phyloP scores from a whole-genome alignment of 2,329 filamentous ascomycete genomes.

The Penicillium glabrum region DNA sequence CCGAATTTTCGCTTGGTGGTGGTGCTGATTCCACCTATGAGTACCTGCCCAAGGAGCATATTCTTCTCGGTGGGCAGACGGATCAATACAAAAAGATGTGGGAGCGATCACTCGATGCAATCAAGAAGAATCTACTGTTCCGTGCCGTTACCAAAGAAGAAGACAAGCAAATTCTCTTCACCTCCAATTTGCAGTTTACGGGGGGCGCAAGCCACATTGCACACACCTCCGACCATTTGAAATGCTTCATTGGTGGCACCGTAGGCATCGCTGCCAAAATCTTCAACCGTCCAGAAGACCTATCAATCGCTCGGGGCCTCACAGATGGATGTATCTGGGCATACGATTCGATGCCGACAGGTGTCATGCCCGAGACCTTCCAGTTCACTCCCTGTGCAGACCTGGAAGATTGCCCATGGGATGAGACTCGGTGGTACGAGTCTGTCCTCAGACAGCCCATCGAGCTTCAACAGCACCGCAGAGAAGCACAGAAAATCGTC shows the following conservation, averaged over 20 bases:
- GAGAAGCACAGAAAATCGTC: slow-evolving; percentile 21
- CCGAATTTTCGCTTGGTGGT: slow-evolving; percentile 44
- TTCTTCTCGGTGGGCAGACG: slow-evolving; percentile 43
- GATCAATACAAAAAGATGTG: slow-evolving; percentile 47
- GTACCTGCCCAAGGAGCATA: slow-evolving; percentile 51
- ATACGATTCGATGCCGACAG: slow-evolving; percentile 56
- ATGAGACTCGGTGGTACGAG: slow-evolving; percentile 46
- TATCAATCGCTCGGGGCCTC: slow-evolving; percentile 56
- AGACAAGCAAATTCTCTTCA: slow-evolving; percentile 41
- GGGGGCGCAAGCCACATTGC: slow-evolving; percentile 20
- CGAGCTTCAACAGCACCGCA: slow-evolving; percentile 15
- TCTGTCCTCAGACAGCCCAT: slow-evolving; percentile 25
- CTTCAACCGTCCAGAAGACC: slow-evolving; percentile 55
- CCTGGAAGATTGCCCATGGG: slow-evolving; percentile 51
- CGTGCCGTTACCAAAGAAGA: slow-evolving; percentile 44
- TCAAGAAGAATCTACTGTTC: slow-evolving; percentile 45
- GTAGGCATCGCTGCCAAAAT: slow-evolving; percentile 60
- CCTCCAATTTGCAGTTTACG: slow-evolving; percentile 30
- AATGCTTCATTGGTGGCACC: slow-evolving; percentile 63
- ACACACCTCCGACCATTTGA: slow-evolving; percentile 56
- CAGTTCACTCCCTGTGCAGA: slow-evolving; percentile 52
- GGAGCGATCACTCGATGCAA: slow-evolving; percentile 37
- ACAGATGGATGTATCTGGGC: slow-evolving; percentile 64
- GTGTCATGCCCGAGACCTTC: slow-evolving; percentile 63
- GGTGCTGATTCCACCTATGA: slow-evolving; percentile 52